phyloP scores from a whole-genome alignment of 2,329 filamentous ascomycete genomes.

The Pseudogymnoascus sp. region DNA sequence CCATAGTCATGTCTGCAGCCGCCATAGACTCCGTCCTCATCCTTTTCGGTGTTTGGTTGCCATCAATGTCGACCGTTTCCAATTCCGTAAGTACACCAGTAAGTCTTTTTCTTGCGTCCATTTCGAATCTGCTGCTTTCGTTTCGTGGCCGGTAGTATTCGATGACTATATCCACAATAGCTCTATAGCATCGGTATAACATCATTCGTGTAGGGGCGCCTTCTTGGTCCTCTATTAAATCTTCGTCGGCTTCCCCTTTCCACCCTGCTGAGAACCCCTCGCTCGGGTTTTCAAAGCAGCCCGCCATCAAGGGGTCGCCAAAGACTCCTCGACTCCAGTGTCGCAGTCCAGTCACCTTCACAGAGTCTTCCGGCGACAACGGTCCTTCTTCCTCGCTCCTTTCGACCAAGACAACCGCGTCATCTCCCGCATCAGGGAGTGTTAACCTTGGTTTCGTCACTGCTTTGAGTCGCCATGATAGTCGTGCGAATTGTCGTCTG shows the following conservation, averaged over 20 bases:
- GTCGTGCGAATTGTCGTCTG: slow-evolving; percentile 43
- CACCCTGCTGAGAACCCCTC: slow-evolving; percentile 42
- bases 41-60: slow-evolving; percentile 20
- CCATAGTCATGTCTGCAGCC: slow-evolving; percentile 8
- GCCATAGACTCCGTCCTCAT: slow-evolving; percentile 18
- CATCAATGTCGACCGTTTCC: slow-evolving; percentile 29
- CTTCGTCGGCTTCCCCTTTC: slow-evolving; percentile 17
- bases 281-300: slow-evolving; percentile 40
- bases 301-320: slow-evolving; percentile 51
- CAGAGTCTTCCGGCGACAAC: slow-evolving; percentile 13
- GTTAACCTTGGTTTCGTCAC: slow-evolving; percentile 47
- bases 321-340: slow-evolving; percentile 55
- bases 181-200: slow-evolving; percentile 53
- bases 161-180: slow-evolving; percentile 43
- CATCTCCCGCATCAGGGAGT: slow-evolving; percentile 45
- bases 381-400: slow-evolving; percentile 13
- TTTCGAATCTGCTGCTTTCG: slow-evolving; percentile 43
- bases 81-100: slow-evolving; percentile 41
- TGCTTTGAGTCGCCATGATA: slow-evolving; percentile 43
- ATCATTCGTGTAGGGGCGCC: slow-evolving; percentile 42
- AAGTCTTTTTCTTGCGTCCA: slow-evolving; percentile 46
- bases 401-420: slow-evolving; percentile 43
- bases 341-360: slow-evolving; percentile 43
- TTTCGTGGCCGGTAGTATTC: slow-evolving; percentile 48
- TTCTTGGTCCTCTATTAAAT: slow-evolving; percentile 38